Evolutionary conservation across 169 alveolate genomes (phyloP).

Genomic region (Plasmodium vivax): DNA sequence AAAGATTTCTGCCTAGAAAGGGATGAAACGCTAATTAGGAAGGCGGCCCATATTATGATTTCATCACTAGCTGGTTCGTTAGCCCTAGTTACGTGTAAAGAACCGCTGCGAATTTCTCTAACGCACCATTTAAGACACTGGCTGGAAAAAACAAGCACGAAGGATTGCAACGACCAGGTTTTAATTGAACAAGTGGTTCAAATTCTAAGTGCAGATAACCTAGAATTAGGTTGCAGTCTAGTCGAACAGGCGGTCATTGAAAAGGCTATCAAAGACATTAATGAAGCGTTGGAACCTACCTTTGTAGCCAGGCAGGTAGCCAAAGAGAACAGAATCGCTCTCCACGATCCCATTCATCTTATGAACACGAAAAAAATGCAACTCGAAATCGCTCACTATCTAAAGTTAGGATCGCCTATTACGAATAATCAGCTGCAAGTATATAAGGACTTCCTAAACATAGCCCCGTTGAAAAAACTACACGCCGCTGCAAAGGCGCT

Average conservation of each 20-base stretch:
- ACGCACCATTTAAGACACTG: constrained; percentile 92
- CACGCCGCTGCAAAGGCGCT: constrained; percentile 74
- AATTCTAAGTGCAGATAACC: constrained; percentile 92
- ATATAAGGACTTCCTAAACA: constrained; percentile 78
- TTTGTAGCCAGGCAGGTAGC: constrained; percentile 59
- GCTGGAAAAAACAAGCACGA: constrained; percentile 85
- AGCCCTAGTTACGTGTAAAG: constrained; percentile 97
- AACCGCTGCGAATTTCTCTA: constrained; percentile 93
- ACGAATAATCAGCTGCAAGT: constrained; percentile 74
- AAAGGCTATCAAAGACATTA: constrained; percentile 87
- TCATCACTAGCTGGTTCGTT: constrained; percentile 94
- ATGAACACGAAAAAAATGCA: constrained; percentile 42
- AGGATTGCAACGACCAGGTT: constrained; percentile 89
- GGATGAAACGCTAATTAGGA: constrained; percentile 91
- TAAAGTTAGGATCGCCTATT: constrained; percentile 64
- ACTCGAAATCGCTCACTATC: constrained; percentile 19
- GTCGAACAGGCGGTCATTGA: constrained; percentile 95
- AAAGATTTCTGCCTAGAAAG: constrained; percentile 97
- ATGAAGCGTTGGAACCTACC: constrained; percentile 73
- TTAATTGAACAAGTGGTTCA: constrained; percentile 91
- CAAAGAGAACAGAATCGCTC: constrained; percentile 2
- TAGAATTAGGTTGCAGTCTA: constrained; percentile 94
- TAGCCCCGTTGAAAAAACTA: constrained; percentile 75
- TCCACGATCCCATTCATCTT: constrained; percentile 24
- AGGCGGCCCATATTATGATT: constrained; percentile 94